A percentile compares a stretch with the other conserved stretches of the same genome.
Conservation (phyloP, 129 eudicot species). For the Deinandra increscens region DNA sequence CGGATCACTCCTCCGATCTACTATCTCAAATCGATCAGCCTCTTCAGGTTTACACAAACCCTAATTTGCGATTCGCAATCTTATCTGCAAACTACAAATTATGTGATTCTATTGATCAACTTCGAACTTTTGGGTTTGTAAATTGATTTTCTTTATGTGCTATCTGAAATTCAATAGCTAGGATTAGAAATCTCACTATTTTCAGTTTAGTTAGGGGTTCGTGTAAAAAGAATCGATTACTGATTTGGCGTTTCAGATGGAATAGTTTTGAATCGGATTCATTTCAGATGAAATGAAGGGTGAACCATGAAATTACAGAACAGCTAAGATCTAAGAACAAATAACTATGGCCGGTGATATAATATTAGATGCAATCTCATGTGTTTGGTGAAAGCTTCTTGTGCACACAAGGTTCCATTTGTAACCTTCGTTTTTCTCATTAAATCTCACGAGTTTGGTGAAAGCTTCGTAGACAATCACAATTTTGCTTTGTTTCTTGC, state of each 20-base stretch:
- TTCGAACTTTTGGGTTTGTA: neutral
- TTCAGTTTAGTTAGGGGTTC: neutral
- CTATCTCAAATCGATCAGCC: slow-evolving; percentile 99
- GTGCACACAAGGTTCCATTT: neutral
- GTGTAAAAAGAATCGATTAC: neutral
- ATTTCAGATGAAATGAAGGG: neutral
- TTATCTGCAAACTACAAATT: neutral
- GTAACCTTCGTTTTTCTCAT: neutral
- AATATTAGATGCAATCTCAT: neutral
- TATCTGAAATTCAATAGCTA: neutral
- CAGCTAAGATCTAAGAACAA: neutral
- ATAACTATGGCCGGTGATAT: neutral
- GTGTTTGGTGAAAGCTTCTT: too few relatives aligned
- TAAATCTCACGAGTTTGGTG: neutral
- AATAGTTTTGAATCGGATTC: neutral
- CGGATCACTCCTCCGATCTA: slow-evolving; percentile 82
- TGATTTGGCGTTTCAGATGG: neutral
- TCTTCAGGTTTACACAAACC: slow-evolving; percentile 58
- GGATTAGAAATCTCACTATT: slow-evolving; percentile 8
- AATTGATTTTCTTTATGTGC: neutral
- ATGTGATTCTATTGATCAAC: neutral
- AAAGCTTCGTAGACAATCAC: neutral
- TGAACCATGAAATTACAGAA: neutral
- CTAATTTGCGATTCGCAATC: neutral
- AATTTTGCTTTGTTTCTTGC: neutral